A percentile compares a stretch with the other conserved stretches of the same genome.
Conservation (phyloP, 805 yeast species). For the Kodamaea lidongshanica region DNA sequence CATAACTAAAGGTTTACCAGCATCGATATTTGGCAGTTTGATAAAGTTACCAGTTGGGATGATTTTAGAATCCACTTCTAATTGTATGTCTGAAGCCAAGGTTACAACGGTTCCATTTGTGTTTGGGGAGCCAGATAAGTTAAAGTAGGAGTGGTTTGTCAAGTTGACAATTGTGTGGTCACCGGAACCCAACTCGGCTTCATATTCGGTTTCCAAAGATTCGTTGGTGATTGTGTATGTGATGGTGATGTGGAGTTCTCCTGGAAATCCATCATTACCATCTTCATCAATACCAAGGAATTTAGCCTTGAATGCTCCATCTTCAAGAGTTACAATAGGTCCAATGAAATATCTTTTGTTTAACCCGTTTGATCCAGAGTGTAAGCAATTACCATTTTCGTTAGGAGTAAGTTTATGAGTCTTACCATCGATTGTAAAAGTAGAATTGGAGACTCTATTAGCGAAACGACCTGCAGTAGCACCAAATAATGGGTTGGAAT, state of each 20-base stretch:
- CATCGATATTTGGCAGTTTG: conserved; percentile 1
- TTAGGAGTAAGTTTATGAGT: conserved; percentile 38
- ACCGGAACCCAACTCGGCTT: conserved; percentile 30
- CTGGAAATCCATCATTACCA: conserved; percentile 56
- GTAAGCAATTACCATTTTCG: conserved; percentile 41
- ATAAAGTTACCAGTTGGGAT: conserved; percentile 30
- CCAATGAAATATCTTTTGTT: conserved; percentile 48
- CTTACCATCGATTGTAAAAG: conserved; percentile 35
- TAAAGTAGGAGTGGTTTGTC: conserved; percentile 63
- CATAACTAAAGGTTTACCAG: conserved; percentile 32
- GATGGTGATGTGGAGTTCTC: conserved; percentile 42
- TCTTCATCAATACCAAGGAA: conserved; percentile 41
- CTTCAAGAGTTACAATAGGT: conserved; percentile 39
- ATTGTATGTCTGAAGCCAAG: conserved; percentile 31
- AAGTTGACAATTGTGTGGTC: conserved; percentile 47
- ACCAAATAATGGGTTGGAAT: conserved; percentile 49
- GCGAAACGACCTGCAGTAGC: conserved; percentile 64
- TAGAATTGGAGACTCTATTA: conserved; percentile 48
- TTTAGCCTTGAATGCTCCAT: conserved; percentile 25
- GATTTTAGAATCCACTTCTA: conserved; percentile 37
- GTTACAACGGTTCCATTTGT: conserved; percentile 29
- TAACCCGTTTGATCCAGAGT: conserved; percentile 51
- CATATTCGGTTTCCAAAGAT: conserved; percentile 45
- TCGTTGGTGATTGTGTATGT: conserved; percentile 38
- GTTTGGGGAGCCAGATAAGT: conserved; percentile 27